Evolutionary conservation across 768 basidiomycete genomes (phyloP).

Genomic region (Dictyophora rubrovolvata): DNA sequence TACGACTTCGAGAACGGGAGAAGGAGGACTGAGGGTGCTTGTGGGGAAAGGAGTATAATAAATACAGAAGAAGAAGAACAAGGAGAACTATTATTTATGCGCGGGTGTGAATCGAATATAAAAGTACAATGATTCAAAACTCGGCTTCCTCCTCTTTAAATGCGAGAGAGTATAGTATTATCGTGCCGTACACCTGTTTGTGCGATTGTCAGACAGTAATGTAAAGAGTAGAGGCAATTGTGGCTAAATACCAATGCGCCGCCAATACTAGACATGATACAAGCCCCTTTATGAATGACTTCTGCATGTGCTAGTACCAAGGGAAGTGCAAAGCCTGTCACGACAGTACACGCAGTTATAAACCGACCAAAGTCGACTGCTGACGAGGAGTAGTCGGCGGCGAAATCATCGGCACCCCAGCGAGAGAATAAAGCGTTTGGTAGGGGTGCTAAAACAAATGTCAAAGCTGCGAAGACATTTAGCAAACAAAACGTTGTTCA

Average conservation of each 20-base stretch:
- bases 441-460: constrained; percentile 89
- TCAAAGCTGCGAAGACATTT: constrained; percentile 50
- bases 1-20: constrained; percentile 2
- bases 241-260: constrained; percentile 54
- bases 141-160: constrained; percentile 80
- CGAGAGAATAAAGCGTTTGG: constrained; percentile 93
- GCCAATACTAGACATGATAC: constrained; percentile 89
- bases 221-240: not conserved
- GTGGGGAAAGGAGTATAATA: not conserved
- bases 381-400: constrained; percentile 49
- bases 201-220: not conserved
- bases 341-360: constrained; percentile 81
- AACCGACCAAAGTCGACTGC: constrained; percentile 90
- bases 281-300: constrained; percentile 75
- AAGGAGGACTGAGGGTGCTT: constrained; percentile 10
- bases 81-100: not conserved
- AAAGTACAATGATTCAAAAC: constrained; percentile 40
- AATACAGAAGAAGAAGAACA: not conserved
- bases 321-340: constrained; percentile 89
- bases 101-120: not conserved
- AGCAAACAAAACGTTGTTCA: constrained; percentile 2
- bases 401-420: constrained; percentile 84
- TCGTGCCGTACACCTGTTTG: constrained; percentile 84
- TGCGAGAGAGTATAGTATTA: constrained; percentile 75
- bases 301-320: constrained; percentile 87